These are phyloP conservation scores for Petunia axillaris DNA, from an alignment of 257 asterid species.

Conservation along the genomic window DNA sequence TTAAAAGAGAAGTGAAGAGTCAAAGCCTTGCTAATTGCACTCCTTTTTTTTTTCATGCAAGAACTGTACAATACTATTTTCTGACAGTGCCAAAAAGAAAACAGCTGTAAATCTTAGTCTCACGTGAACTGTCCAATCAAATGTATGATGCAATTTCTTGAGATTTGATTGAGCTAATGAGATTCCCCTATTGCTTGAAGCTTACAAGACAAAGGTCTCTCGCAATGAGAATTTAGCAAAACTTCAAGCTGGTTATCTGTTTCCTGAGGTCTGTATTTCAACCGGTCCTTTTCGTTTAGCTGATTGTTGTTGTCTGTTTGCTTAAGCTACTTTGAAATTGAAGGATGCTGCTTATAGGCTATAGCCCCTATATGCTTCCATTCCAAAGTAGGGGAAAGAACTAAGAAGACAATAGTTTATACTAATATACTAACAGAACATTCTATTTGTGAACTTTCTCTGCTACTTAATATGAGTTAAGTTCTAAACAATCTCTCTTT, in stretches of 20 bases:
- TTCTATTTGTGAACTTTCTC: background rate
- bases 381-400: background rate
- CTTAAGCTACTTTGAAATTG: conserved; percentile 24
- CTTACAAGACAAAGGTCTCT: conserved; percentile 73
- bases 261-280: conserved; percentile 75
- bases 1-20: background rate
- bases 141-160: background rate
- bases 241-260: conserved; percentile 97
- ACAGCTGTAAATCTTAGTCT: background rate
- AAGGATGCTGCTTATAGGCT: background rate
- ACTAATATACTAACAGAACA: background rate
- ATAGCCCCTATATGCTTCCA: conserved; percentile 10
- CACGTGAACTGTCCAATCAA: background rate
- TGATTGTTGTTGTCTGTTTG: conserved; percentile 13
- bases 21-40: background rate
- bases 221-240: conserved; percentile 87
- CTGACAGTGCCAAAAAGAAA: background rate
- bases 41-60: background rate
- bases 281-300: conserved; percentile 21
- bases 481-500: conserved; percentile 24
- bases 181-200: conserved; percentile 49
- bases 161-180: conserved; percentile 28
- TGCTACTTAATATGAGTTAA: background rate
- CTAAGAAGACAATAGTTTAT: background rate
- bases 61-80: background rate